Evolutionary conservation across 805 yeast genomes (phyloP).

Genomic region (Henningerozyma blattae): DNA sequence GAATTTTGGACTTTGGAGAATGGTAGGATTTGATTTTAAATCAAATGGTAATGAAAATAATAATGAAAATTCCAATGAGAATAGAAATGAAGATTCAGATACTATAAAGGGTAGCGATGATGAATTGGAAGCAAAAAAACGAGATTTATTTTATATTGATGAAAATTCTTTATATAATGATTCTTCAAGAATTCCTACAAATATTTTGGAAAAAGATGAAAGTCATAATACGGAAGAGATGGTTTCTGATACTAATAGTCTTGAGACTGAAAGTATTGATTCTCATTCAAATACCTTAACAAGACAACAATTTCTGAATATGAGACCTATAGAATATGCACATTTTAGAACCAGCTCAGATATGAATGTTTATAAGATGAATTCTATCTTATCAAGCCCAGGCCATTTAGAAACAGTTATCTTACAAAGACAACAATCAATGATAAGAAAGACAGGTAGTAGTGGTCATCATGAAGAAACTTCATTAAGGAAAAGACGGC

Average conservation of each 20-base stretch:
- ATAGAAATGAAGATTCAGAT: conserved; percentile 1
- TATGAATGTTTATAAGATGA: background rate
- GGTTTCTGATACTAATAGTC: too few relatives aligned
- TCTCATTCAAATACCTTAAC: too few relatives aligned
- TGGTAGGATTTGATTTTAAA: conserved; percentile 61
- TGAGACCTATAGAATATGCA: background rate
- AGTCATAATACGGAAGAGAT: too few relatives aligned
- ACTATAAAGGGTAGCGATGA: background rate
- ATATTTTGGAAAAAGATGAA: too few relatives aligned
- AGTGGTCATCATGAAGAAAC: too few relatives aligned
- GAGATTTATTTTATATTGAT: too few relatives aligned
- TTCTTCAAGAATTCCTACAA: too few relatives aligned
- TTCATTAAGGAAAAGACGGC: background rate
- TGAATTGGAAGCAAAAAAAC: background rate
- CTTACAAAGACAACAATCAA: background rate
- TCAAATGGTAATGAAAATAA: conserved; percentile 14
- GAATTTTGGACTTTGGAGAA: conserved; percentile 61
- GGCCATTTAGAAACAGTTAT: background rate
- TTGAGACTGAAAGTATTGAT: too few relatives aligned
- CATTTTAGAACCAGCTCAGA: background rate
- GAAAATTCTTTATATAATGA: too few relatives aligned
- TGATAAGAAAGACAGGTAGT: too few relatives aligned
- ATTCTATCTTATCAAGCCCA: conserved; percentile 1
- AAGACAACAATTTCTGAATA: too few relatives aligned
- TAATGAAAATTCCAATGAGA: conserved; percentile 2